phyloP scores from a whole-genome alignment of 495 filamentous ascomycete species.

The Neurospora sp. region DNA sequence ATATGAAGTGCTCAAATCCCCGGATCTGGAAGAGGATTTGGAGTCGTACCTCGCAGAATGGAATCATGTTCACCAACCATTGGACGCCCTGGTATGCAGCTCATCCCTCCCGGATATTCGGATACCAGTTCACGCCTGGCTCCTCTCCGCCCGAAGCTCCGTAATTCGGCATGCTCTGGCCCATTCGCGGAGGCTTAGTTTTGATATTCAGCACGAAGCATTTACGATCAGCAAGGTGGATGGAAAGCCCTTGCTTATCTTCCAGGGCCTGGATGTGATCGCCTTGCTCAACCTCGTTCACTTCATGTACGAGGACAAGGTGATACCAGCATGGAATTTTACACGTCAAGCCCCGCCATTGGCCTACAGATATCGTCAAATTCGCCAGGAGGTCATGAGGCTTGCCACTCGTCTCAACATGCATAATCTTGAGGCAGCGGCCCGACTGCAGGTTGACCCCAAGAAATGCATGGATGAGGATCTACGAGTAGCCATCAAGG shows the following conservation, averaged over 20 bases:
- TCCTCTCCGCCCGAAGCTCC: conserved; percentile 62
- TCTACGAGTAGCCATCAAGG: conserved; percentile 53
- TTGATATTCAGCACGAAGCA: conserved; percentile 36
- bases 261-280: conserved; percentile 61
- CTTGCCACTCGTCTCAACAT: conserved; percentile 58
- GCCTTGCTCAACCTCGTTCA: conserved; percentile 67
- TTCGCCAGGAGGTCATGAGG: conserved; percentile 75
- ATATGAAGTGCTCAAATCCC: conserved; percentile 40
- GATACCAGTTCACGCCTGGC: conserved; percentile 76
- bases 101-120: conserved; percentile 50
- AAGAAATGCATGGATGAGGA: conserved; percentile 53
- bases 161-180: conserved; percentile 53
- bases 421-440: conserved; percentile 58
- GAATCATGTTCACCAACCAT: conserved; percentile 22
- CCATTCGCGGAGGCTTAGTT: conserved; percentile 33
- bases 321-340: conserved; percentile 78
- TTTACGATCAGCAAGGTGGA: conserved; percentile 46
- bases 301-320: conserved; percentile 69
- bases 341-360: conserved; percentile 50
- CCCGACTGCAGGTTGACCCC: conserved; percentile 59
- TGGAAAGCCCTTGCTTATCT: conserved; percentile 42
- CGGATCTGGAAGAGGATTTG: conserved; percentile 48
- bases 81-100: conserved; percentile 40
- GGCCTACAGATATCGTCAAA: conserved; percentile 60
- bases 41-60: conserved; percentile 28